Base-by-base conservation (phyloP, 805 yeast genomes). In the Saccharomycopsis sp. region DNA sequence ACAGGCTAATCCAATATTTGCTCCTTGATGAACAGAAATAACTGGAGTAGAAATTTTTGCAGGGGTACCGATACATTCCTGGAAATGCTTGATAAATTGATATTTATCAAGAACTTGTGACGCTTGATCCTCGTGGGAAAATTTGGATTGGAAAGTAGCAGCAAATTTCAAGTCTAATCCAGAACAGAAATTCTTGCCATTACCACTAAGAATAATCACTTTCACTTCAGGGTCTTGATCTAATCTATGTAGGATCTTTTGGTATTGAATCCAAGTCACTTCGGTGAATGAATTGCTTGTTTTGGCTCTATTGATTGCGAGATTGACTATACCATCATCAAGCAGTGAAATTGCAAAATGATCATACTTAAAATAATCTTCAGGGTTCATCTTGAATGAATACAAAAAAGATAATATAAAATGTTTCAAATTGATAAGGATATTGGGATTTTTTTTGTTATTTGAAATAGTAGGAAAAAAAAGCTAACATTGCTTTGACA, bases 21-120 rank as follows among this genome's bases (percentile, higher is more conserved):
- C 65, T 0, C 93, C 93, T 60, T 84, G 86, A 37, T 75, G 64
- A 1, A 83, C 70, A 2, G 74, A 75, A 49, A 84, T 79, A 8
- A 86, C 82, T 3, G 94, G 84, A 11, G 77, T 72, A 16, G 54
- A 53, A 43, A 74, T 72, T 17, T 67, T 56, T 0, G 71, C 61
- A 0, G 81, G 77, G 3, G 72, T 60, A 2, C 67, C 63, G 40
- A 82, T 69, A 39, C 75, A 65, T 37, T 67, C 62, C 58, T 84
- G 94, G 63, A 84, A 83, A 14, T 72, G 74, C 13, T 57, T 56
- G 26, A 84, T 70, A 54, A 65, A 69, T 6, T 61, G 48, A 36
- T 64, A 59, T 39, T 60, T 46, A 2, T 45, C 31, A 28, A 58
- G 56, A 34, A 50, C 49, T 3, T 53, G 45, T 16, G 51, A 47